Base-by-base conservation (phyloP, 345 rosid genomes). In the Camelina laxa region DNA sequence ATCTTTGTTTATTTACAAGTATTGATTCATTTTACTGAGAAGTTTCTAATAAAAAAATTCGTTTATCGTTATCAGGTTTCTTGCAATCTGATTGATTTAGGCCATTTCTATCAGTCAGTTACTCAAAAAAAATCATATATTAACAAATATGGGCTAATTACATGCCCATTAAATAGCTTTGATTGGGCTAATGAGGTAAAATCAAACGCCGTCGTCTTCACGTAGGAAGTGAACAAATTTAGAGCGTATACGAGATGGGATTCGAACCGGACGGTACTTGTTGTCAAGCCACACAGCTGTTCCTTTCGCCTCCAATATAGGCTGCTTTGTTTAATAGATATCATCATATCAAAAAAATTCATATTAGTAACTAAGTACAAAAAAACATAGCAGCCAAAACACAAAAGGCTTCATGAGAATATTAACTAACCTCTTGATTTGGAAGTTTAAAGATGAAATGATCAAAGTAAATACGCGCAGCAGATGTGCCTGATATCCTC, bases 221-320 rank as follows among this genome's bases (percentile, higher is more conserved):
- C 80, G 81, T 66, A 83, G 49, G 77, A 83, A 86, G 17, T 81
- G 86, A 80, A 80, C 85, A 31, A 89, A 60, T 77, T 80, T 88
- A 50, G 96, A 91, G 65, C 87, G 86, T 58, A 89, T 58, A 30
- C 78, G 82, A 31, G 88, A 56, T 41, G 98, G 96, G 30, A 94
- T 83, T 30, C 97, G 91, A 65, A 85, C 84, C 38, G 88, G 94
- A 47, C 84, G 89, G 64, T 91, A 87, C 55, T 84, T 87, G 75
- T 82, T 87, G 83, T 90, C 93, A 10, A 94, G 93, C 96, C 96
- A 91, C 54, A 88, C 93, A 44, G 80, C 95, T 0, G 80, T 80
- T 54, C 83, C 96, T 85, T 88, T 88, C 17, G 97, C 97, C 77
- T 89, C 91, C 82, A 93, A 70, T 55, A 89, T 75, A 47, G 88